A percentile compares a stretch with the other conserved stretches of the same genome.
These are phyloP conservation scores for Globisporangium heterothallicum DNA, from an alignment of 352 stramenopile genomes.

Conservation along the genomic window DNA sequence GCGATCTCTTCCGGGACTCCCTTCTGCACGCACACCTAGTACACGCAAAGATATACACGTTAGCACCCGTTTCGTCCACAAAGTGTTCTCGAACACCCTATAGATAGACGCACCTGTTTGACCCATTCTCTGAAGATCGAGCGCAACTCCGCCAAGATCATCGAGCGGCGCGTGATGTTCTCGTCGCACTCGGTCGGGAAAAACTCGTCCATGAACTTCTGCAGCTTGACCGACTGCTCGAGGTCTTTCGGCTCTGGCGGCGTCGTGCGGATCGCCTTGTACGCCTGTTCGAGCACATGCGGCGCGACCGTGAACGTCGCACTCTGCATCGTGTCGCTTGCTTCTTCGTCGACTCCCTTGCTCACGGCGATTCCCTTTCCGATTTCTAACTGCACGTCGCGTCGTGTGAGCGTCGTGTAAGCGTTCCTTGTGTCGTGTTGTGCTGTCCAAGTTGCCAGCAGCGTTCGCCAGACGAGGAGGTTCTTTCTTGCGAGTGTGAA, in stretches of 20 bases:
- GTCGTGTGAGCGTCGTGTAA: too few relatives aligned
- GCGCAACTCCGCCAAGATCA: slow-evolving; percentile 81
- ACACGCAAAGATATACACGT: not conserved
- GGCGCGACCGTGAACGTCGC: slow-evolving; percentile 59
- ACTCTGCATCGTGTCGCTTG: slow-evolving; percentile 41
- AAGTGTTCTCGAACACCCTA: slow-evolving; percentile 4
- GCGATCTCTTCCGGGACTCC: slow-evolving; percentile 84
- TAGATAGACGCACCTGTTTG: slow-evolving; percentile 44
- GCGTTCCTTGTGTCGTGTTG: too few relatives aligned
- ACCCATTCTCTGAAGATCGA: slow-evolving; percentile 85
- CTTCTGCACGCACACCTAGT: slow-evolving; percentile 68
- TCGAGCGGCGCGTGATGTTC: slow-evolving; percentile 82
- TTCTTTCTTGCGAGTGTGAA: too few relatives aligned
- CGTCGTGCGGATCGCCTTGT: slow-evolving; percentile 86
- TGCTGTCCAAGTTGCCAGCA: too few relatives aligned
- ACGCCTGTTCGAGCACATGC: slow-evolving; percentile 82
- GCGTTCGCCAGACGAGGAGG: too few relatives aligned
- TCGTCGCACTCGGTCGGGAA: slow-evolving; percentile 71
- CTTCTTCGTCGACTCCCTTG: not conserved
- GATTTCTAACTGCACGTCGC: too few relatives aligned
- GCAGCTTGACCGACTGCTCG: slow-evolving; percentile 77
- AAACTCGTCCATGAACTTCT: slow-evolving; percentile 73
- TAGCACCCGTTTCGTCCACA: too few relatives aligned
- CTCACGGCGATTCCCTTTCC: slow-evolving; percentile 2
- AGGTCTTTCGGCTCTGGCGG: slow-evolving; percentile 77